phyloP scores from a whole-genome alignment of 805 yeast genomes.

The Starmerella kuoi region DNA sequence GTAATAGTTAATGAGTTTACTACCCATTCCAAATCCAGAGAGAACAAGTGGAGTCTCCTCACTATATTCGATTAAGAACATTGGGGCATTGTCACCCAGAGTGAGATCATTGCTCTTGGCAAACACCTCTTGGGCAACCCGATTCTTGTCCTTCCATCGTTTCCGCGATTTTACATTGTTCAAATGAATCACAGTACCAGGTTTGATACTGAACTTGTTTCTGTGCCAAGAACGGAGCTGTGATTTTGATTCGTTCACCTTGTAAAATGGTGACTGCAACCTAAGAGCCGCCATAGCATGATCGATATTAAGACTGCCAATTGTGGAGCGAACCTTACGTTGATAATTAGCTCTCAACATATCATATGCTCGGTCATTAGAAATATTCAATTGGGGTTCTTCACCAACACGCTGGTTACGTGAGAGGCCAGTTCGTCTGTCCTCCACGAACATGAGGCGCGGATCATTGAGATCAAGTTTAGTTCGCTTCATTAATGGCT shows the following conservation, averaged over 20 bases:
- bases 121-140: conserved; percentile 63
- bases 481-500: conserved; percentile 20
- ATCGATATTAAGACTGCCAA: conserved; percentile 81
- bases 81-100: conserved; percentile 66
- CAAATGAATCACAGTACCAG: conserved; percentile 66
- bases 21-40: conserved; percentile 91
- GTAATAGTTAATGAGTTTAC: conserved; percentile 83
- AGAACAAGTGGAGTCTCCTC: conserved; percentile 78
- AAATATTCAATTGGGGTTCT: conserved; percentile 58
- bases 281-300: conserved; percentile 81
- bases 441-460: conserved; percentile 52
- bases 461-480: conserved; percentile 82
- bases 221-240: conserved; percentile 73
- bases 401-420: conserved; percentile 6
- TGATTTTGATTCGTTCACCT: conserved; percentile 54
- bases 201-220: conserved; percentile 59
- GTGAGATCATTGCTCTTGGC: conserved; percentile 63
- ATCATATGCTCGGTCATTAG: conserved; percentile 82
- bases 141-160: conserved; percentile 80
- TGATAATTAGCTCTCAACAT: conserved; percentile 74
- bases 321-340: conserved; percentile 80
- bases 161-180: conserved; percentile 66
- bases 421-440: conserved; percentile 20
- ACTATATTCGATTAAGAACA: conserved; percentile 73
- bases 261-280: conserved; percentile 82